Base-by-base conservation (phyloP, 495 filamentous ascomycete genomes). In the Baudoinia panamericana region DNA sequence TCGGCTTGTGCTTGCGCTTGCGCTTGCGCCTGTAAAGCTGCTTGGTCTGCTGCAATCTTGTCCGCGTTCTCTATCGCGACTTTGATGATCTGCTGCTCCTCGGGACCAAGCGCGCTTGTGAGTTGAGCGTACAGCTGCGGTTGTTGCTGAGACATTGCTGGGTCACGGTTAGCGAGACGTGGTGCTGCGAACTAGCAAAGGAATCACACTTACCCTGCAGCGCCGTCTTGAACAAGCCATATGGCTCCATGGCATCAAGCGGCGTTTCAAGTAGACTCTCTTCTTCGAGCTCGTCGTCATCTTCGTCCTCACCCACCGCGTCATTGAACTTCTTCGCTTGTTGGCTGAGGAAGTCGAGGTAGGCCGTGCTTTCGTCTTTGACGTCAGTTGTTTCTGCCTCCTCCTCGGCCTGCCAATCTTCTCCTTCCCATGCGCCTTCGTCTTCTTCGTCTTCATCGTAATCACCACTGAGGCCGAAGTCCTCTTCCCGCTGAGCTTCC, bases 291-390 rank as follows among this genome's bases (percentile, higher is more conserved):
- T 92, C 76, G 24, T 95, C 87, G 29, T 90, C 87, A 18, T 87
- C 87, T 19, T 93, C 84, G 18, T 81, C 80, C 7, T 77, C 75
- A 20, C 72, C 73, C 9, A 68, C 68, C 7, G 73, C 68, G 20
- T 73, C 72, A 34, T 73, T 70, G 55, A 90, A 88, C 59, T 92
- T 93, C 52, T 81, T 74, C 5, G 86, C 85, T 76, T 85, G 56
- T 55, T 88, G 79, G 51, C 86, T 88, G 33, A 97, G 61, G 66
- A 97, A 97, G 37, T 96, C 88, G 24, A 97, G 72, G 56, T 97
- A 97, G 2, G 90, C 85, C 15, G 81, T 77, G 54, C 83, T 85
- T 62, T 97, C 90, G 53, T 95, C 85, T 48, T 81, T 74, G 51
- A 72, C 69, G 49, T 94, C 90, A 30, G 69, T 64, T 15, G 66